Percentiles rank a stretch among this genome's conserved stretches.
Evolutionary conservation across 2,329 filamentous ascomycete genomes (phyloP).

Genomic region (Alternaria arbusti): DNA sequence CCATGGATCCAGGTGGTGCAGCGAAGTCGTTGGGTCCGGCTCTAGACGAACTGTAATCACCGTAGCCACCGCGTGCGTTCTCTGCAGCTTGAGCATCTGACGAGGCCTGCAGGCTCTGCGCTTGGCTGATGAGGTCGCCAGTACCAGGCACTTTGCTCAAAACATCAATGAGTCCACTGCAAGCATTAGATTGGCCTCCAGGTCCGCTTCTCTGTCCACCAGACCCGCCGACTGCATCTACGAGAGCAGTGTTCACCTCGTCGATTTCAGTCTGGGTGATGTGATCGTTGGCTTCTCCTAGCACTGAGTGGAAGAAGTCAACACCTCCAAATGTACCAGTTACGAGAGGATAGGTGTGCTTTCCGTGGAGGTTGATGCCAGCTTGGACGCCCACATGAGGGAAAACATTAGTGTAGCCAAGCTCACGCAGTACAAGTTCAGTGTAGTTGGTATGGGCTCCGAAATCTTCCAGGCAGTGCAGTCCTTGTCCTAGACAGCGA

Average conservation of each 20-base stretch:
- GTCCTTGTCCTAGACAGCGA: conserved; percentile 58
- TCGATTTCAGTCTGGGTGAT: conserved; percentile 57
- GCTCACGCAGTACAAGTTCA: conserved; percentile 59
- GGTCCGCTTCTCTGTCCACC: conserved; percentile 35
- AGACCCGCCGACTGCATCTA: conserved; percentile 42
- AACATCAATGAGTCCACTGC: conserved; percentile 67
- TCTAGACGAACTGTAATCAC: conserved; percentile 48
- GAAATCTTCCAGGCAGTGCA: conserved; percentile 63
- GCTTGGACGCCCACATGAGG: conserved; percentile 57
- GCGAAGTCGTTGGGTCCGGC: conserved; percentile 45
- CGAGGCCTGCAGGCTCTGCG: conserved; percentile 52
- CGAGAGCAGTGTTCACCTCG: conserved; percentile 54
- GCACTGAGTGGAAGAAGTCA: conserved; percentile 58
- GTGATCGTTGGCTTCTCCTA: conserved; percentile 58
- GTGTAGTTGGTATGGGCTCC: conserved; percentile 63
- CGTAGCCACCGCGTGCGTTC: conserved; percentile 51
- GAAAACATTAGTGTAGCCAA: conserved; percentile 60
- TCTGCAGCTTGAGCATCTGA: conserved; percentile 56
- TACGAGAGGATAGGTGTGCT: conserved; percentile 58
- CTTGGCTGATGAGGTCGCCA: conserved; percentile 55
- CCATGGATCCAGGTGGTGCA: conserved; percentile 53
- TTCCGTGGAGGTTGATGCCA: conserved; percentile 54
- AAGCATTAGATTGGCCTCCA: conserved; percentile 39
- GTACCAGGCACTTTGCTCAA: conserved; percentile 75
- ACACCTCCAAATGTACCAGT: conserved; percentile 63